Base-by-base conservation (phyloP, 805 yeast genomes). In the Zygotorulaspora sp. region DNA sequence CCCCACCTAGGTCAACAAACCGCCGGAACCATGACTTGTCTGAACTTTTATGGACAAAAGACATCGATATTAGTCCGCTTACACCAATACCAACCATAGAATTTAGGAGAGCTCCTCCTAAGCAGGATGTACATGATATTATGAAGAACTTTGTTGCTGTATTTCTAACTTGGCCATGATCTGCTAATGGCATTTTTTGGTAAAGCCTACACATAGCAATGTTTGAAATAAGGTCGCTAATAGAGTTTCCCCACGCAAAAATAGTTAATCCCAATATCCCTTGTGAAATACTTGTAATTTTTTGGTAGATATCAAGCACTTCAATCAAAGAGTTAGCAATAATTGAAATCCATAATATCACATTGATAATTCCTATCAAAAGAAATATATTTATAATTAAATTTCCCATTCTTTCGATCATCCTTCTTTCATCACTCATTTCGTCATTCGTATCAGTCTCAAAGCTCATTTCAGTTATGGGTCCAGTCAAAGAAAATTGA, bases 121-220 rank as follows among this genome's bases (percentile, higher is more conserved):
- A 77, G 55, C 97, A 89, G 0, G 97, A 96, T 13, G 89, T 82
- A 14, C 89, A 68, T 0, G 97, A 96, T 83, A 92, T 87, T 28
- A 83, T 68, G 1, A 96, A 90, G 67, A 77, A 82, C 1, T 94
- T 95, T 68, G 65, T 49, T 1, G 65, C 60, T 13, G 52, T 30
- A 4, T 43, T 36, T 3, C 39, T 35, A 13, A 47, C 37, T 23
- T 53, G 43, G 11, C 45, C 44, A 4, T 40, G 17, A n/a, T 49
- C 49, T 8, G 43, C 31, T 8, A 40, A 41, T 9, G 64, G 61
- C 16, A 45, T 32, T 27, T 54, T 55, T 10, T 50, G 47, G 40
- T 62, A 61, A 4, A 87, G 71, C 41, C 67, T 68, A 3, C 96
- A 92, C 39, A 92, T 75, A 0, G 95, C 84, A 22, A 83, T 63